These are phyloP conservation scores for Solanum aculeatissimum DNA, from an alignment of 305 asterid genomes.

Conservation along the genomic window DNA sequence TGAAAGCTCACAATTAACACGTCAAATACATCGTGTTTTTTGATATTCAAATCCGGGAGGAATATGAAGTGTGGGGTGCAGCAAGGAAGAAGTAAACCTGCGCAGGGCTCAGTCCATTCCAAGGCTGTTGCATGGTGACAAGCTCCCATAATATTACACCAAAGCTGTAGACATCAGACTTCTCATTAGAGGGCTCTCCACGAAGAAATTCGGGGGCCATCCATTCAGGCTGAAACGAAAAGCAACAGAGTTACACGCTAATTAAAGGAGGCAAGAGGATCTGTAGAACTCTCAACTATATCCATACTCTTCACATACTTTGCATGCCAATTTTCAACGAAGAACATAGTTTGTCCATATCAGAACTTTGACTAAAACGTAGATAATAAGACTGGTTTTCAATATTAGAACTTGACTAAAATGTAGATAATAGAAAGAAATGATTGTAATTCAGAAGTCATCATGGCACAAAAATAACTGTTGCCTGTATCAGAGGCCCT, in stretches of 20 bases:
- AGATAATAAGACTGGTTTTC: not conserved
- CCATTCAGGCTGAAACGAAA: constrained; percentile 87
- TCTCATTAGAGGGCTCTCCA: constrained; percentile 88
- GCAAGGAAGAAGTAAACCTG: constrained; percentile 33
- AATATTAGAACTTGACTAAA: not conserved
- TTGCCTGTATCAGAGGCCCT: not conserved
- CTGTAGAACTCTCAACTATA: not conserved
- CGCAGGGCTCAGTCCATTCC: constrained; percentile 88
- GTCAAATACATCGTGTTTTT: not conserved
- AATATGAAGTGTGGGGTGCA: not conserved
- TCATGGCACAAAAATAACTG: not conserved
- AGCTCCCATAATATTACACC: constrained; percentile 94
- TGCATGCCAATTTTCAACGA: not conserved
- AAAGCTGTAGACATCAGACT: constrained; percentile 78
- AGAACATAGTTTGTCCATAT: not conserved
- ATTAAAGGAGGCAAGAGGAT: not conserved
- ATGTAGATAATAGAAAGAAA: not conserved
- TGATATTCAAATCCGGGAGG: not conserved
- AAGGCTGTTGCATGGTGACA: constrained; percentile 82
- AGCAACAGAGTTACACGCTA: constrained; percentile 22
- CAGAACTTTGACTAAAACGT: not conserved
- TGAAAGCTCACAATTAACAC: constrained; percentile 9
- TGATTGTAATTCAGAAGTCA: not conserved
- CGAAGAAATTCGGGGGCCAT: constrained; percentile 97
- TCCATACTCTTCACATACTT: not conserved